phyloP scores from a whole-genome alignment of 257 asterid genomes.

The Solanum habrochaites region DNA sequence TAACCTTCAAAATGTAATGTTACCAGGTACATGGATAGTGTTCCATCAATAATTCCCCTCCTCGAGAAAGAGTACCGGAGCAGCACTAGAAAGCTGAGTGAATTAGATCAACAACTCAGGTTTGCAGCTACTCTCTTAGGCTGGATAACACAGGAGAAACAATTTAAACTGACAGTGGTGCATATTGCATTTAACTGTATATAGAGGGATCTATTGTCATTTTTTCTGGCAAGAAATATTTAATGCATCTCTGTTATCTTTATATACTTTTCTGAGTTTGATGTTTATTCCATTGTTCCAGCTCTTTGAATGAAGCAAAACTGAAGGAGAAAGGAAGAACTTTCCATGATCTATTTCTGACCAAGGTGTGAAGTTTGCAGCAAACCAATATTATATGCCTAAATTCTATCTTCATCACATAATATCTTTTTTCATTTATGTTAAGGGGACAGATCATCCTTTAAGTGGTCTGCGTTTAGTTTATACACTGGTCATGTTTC shows the following conservation, averaged over 20 bases:
- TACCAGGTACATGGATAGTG: conserved; percentile 82
- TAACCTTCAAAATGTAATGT: conserved; percentile 6
- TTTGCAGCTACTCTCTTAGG: conserved; percentile 9
- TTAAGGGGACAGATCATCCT: background rate
- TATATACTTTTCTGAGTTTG: background rate
- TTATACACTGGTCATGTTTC: background rate
- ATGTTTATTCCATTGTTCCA: conserved; percentile 20
- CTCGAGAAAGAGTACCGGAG: conserved; percentile 84
- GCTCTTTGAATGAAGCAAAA: conserved; percentile 88
- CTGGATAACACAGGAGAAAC: background rate
- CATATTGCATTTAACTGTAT: background rate
- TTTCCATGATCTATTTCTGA: conserved; percentile 82
- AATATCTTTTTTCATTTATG: background rate
- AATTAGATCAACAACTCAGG: conserved; percentile 89
- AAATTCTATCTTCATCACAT: background rate
- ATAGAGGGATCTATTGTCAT: background rate
- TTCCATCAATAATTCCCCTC: conserved; percentile 86
- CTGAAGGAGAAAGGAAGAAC: conserved; percentile 90
- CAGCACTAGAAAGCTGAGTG: conserved; percentile 70
- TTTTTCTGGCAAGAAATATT: background rate
- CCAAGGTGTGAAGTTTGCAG: conserved; percentile 47
- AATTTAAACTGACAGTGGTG: background rate
- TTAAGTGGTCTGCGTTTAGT: background rate
- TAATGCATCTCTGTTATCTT: background rate
- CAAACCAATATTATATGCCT: background rate